Evolutionary conservation across 208 protist genomes (phyloP).

Genomic region (Acanthamoeba royreba): DNA sequence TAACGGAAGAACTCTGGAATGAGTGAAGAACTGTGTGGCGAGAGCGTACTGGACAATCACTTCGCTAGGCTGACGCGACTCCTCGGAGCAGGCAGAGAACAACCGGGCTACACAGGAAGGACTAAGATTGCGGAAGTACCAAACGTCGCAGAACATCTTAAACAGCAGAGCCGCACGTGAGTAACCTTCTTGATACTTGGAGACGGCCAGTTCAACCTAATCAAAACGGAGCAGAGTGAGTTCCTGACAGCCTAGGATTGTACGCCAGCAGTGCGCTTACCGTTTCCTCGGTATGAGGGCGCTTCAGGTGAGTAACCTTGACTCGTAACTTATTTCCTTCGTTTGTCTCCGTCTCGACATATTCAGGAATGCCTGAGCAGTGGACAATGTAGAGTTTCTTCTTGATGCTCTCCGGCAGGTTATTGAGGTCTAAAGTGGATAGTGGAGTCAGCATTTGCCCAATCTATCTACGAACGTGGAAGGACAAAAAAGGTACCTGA

Average conservation of each 20-base stretch:
- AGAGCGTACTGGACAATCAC: not conserved
- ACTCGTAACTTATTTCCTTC: not conserved
- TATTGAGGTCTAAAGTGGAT: slow-evolving; percentile 32
- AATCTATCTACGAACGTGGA: not conserved
- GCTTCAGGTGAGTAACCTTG: not conserved
- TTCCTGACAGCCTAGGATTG: too few species aligned
- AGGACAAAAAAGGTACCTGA: too few species aligned
- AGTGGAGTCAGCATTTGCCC: not conserved
- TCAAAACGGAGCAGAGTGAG: too few species aligned
- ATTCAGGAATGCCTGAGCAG: not conserved
- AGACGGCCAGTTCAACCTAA: not conserved
- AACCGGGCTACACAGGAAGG: not conserved
- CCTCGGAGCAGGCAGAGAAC: not conserved
- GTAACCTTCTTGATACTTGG: not conserved
- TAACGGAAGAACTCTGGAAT: not conserved
- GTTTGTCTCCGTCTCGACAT: not conserved
- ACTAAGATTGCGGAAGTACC: not conserved
- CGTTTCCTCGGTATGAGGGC: not conserved
- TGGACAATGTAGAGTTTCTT: slow-evolving; percentile 59
- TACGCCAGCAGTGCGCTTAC: too few species aligned
- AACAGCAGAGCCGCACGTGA: not conserved
- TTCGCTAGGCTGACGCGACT: not conserved
- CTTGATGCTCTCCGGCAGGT: slow-evolving; percentile 52
- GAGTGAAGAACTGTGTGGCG: not conserved
- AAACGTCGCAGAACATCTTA: not conserved